Conservation (phyloP, 2,329 filamentous ascomycete species). For the Bretziella fagacearum region DNA sequence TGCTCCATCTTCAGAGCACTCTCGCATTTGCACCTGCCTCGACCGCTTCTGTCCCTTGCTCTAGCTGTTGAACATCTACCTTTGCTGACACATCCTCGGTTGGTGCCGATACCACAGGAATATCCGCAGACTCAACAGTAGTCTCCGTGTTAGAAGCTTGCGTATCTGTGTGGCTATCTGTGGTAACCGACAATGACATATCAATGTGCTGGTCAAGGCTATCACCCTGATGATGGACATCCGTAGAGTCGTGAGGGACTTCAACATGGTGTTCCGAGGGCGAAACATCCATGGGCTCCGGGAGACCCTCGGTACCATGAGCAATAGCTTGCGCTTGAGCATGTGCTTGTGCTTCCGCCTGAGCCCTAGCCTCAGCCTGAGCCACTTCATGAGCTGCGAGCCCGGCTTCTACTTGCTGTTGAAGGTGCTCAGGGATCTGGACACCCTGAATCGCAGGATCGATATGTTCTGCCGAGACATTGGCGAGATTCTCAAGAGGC, state of each 20-base stretch:
- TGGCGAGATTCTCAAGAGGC: conserved; percentile 4
- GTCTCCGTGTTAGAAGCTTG: not conserved
- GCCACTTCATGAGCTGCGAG: not conserved
- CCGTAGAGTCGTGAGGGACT: not conserved
- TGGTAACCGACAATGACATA: not conserved
- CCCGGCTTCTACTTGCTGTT: not conserved
- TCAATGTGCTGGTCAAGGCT: not conserved
- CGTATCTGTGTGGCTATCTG: not conserved
- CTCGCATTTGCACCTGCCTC: not conserved
- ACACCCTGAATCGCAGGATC: conserved; percentile 4
- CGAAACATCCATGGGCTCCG: conserved; percentile 9
- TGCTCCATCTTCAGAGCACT: not conserved
- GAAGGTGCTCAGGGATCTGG: conserved; percentile 10
- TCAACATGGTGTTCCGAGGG: not conserved
- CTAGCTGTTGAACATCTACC: not conserved
- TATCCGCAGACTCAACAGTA: not conserved
- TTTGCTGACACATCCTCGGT: not conserved
- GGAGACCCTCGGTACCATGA: not conserved
- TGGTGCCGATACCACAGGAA: not conserved
- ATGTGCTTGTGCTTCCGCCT: not conserved
- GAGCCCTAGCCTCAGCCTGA: not conserved
- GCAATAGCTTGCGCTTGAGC: not conserved
- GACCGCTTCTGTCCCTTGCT: not conserved
- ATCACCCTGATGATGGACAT: not conserved
- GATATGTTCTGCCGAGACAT: conserved; percentile 1